Percentiles rank a stretch among this genome's conserved stretches.
Evolutionary conservation across 2,329 filamentous ascomycete species (phyloP).

Genomic region (Cercospora zeae-maydis): DNA sequence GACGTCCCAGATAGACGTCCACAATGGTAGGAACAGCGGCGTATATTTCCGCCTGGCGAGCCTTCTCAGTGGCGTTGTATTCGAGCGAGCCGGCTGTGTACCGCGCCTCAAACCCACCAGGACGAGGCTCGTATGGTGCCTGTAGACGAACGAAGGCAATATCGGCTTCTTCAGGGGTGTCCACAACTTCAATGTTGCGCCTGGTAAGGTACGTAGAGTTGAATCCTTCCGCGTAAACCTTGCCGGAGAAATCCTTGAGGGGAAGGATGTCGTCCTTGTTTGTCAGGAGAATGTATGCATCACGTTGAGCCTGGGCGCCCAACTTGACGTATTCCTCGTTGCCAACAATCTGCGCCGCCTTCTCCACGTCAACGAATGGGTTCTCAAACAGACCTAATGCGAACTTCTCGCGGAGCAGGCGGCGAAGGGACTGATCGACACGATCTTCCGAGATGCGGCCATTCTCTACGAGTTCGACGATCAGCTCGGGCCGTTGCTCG

Average conservation of each 20-base stretch:
- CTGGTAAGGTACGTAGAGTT: slow-evolving; percentile 34
- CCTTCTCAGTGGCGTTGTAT: slow-evolving; percentile 41
- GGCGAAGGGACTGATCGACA: slow-evolving; percentile 47
- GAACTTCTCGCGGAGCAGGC: slow-evolving; percentile 51
- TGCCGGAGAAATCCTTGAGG: slow-evolving; percentile 25
- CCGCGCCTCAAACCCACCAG: slow-evolving; percentile 41
- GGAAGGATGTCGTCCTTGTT: slow-evolving; percentile 37
- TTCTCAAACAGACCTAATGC: slow-evolving; percentile 52
- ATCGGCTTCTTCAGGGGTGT: slow-evolving; percentile 40
- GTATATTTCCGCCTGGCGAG: slow-evolving; percentile 42
- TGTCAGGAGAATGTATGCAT: slow-evolving; percentile 38
- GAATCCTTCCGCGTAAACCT: slow-evolving; percentile 39
- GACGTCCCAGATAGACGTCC: slow-evolving; percentile 46
- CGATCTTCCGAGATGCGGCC: slow-evolving; percentile 44
- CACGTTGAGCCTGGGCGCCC: slow-evolving; percentile 40
- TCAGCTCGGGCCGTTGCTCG: slow-evolving; percentile 48
- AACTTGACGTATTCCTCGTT: slow-evolving; percentile 43
- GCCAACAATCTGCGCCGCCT: slow-evolving; percentile 43
- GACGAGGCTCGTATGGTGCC: slow-evolving; percentile 42
- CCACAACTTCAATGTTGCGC: slow-evolving; percentile 37
- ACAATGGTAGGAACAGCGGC: slow-evolving; percentile 41
- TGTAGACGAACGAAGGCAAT: slow-evolving; percentile 42
- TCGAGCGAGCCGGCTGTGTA: slow-evolving; percentile 44
- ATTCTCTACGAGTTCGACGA: slow-evolving; percentile 47
- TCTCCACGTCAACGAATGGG: slow-evolving; percentile 48